Evolutionary conservation across 352 stramenopile species (phyloP), one percentile per base, ranked within the genome.

Genomic region (Plasmopara halstedii): DNA sequence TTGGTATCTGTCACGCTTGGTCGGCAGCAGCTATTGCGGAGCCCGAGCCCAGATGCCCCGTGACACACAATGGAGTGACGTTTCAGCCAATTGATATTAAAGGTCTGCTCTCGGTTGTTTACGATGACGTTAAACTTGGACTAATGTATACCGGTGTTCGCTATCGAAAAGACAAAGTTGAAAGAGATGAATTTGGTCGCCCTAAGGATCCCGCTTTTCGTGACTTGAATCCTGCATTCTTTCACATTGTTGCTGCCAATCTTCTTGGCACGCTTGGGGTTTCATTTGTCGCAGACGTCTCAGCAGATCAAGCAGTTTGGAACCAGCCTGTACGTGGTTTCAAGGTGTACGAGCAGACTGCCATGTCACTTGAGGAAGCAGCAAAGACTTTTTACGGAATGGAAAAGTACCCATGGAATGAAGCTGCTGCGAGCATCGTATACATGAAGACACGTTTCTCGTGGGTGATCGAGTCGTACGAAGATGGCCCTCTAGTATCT

Each of bases 311-410:
- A 0, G 42, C 73, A 42, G 71, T 85, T n/a, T 84, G 72, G 70
- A 84, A 86, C 60, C 68, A 82, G 42, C 72, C 72, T 6, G 59
- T 86, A 31, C 53, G 47, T 20, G 60, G 53, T 40, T 84, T 73
- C 58, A 54, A 67, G 29, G 62, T 64, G 40, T 77, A 74, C 46
- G 44, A 67, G 27, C 46, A 69, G 21, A 54, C 55, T 18, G 33
- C 42, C 6, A 58, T 74, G 50, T 55, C 53, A 8, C 40, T 79
- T 41, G 48, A 56, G 11, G 50, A 69, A 5, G 50, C 58, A 6
- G 38, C 70, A 0, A 43, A 63, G 2, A 66, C 58, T 2, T 57
- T 72, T 36, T 83, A 70, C 39, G 56, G 56, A 15, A 53, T 68
- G 7, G 49, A 58, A 15, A 34, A 34, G 46, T 86, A 83, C 42